Evolutionary conservation across 202 grass and related monocot species (phyloP), one percentile per base, ranked within the genome.

Genomic region (Carex arenaria): DNA sequence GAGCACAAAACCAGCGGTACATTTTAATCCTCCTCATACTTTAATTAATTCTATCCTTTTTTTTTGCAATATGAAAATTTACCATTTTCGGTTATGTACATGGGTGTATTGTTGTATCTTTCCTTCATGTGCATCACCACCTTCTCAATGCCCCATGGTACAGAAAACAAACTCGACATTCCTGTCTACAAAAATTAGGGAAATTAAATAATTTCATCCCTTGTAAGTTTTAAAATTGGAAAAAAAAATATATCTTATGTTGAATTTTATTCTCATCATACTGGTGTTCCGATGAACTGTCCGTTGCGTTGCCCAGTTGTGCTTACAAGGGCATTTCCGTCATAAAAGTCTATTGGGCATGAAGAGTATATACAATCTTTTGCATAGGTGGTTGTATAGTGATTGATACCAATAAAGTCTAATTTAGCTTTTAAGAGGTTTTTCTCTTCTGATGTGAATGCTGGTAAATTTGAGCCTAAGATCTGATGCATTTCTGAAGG

Each of bases 51-150:
- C 66, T 78, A 78, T 15, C 31, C 84, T n/a, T n/a, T 47, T 1
- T 31, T 31, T 55, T 31, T 54, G 5, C 11, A 75, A 31, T 75
- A 54, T 11, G 49, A 42, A 55, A 30, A 69, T 63, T 54, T 85
- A 95, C 90, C 93, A 61, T 95, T 95, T 90, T 95, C 93, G 55
- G 90, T 87, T 9, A 95, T 89, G 80, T 87, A 89, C 42, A 79
- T 95, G 17, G 90, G 69, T 2, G 64, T 89, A 34, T 95, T 95
- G 30, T 85, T 92, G 79, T 91, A 95, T 89, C 88, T 92, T 82
- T 91, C 11, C 84, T 84, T 93, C 74, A 86, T 84, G 57, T 91
- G 87, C 63, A 84, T 91, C 6, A 89, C 77, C 19, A 84, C 71
- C 53, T 89, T 74, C 82, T 95, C 90, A 73, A 93, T 92, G 38